Base-by-base conservation (phyloP, 768 basidiomycete species). In the Suillus lakei region DNA sequence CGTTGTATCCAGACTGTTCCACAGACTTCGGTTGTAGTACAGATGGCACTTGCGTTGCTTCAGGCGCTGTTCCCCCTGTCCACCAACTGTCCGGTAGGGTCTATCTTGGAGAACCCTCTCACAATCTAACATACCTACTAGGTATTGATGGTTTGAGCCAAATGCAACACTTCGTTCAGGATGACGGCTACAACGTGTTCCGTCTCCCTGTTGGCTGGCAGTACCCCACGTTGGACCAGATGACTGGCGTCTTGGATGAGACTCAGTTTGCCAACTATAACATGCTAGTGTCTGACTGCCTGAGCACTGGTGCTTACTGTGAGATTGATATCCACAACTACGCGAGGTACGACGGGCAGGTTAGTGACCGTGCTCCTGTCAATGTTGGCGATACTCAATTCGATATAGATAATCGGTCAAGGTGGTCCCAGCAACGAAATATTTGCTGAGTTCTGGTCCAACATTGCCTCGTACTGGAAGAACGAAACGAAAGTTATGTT, bases 131-230 rank as follows among this genome's bases (percentile, higher is more conserved):
- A 10, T 23, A 28, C 26, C 30, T 46, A n/a, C 26, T 39, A 70
- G 67, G 66, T 64, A 32, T 60, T 8, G 67, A 70, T 58, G 66
- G 66, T 23, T 44, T 64, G 9, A 83, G 85, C n/a, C 88, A 89
- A 70, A 89, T 90, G 85, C 70, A 79, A 50, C 88, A 90, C 71
- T 90, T 89, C 66, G 81, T 83, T 59, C 71, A 80, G 0, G 75
- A 86, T 64, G 84, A 88, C 64, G 82, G 81, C 4, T 86, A 83
- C 78, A 86, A 86, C 62, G 76, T 80, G 8, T 86, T 88, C 80
- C 86, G 88, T 61, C 80, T 88, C 23, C 87, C 88, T 1, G 83
- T 86, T 6, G 84, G 82, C 30, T 89, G 88, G 87, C 88, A 88
- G 68, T 86, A 78, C 72, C 76, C 86, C 50, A 80, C 79, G 0